These are phyloP conservation scores for Cantharellus anzutake DNA, from an alignment of 768 basidiomycete genomes.

Conservation along the genomic window DNA sequence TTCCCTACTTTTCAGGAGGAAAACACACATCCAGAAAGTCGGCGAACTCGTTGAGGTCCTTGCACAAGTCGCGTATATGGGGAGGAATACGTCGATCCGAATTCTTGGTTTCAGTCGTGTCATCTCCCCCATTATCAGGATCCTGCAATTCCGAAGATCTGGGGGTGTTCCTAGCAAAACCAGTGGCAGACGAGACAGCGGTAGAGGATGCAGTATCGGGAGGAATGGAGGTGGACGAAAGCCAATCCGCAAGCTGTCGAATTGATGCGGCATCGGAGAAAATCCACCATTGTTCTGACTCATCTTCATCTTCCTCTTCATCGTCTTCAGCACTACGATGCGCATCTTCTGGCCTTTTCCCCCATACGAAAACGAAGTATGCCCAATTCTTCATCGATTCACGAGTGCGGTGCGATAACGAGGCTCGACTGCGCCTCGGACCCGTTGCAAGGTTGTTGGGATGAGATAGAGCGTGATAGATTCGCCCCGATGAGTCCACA, in stretches of 20 bases:
- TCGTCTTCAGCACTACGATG: neutral
- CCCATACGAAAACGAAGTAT: constrained; percentile 1
- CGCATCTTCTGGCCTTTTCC: neutral
- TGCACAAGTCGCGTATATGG: neutral
- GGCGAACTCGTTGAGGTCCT: neutral
- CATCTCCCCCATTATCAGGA: neutral
- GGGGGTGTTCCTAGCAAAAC: neutral
- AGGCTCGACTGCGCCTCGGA: neutral
- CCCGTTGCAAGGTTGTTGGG: neutral
- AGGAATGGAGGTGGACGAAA: neutral
- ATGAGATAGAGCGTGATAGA: neutral
- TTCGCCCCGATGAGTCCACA: neutral
- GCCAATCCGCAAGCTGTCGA: neutral
- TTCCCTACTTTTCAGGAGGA: too few species aligned
- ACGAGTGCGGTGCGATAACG: neutral
- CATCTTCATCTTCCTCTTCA: neutral
- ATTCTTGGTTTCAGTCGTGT: neutral
- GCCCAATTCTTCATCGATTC: neutral
- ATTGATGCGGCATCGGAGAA: neutral
- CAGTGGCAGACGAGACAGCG: neutral
- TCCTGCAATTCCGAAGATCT: neutral
- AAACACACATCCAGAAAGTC: constrained; percentile 11
- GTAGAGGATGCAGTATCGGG: neutral
- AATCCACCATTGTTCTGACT: neutral
- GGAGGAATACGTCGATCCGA: neutral